Conservation (phyloP, 331 rosid genomes). For the Stylosanthes scabra region DNA sequence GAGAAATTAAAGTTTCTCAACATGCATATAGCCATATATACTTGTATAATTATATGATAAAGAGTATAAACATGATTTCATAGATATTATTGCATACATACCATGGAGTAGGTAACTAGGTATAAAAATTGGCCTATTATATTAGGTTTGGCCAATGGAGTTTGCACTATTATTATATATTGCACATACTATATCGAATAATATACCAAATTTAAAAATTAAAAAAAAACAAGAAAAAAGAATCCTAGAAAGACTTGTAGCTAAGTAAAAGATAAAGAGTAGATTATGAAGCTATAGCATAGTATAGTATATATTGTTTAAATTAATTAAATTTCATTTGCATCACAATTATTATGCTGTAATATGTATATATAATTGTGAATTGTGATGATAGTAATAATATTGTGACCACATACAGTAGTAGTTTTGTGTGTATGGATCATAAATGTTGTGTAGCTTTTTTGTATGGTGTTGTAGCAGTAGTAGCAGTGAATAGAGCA, state of each 20-base stretch:
- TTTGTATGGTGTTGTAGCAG: background rate
- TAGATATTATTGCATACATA: background rate
- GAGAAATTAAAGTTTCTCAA: background rate
- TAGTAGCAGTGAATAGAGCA: background rate
- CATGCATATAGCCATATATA: background rate
- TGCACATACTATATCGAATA: background rate
- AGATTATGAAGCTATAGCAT: too few relatives aligned
- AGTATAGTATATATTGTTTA: too few relatives aligned
- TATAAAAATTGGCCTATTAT: constrained; percentile 1
- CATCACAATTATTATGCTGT: too few relatives aligned
- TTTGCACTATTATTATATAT: background rate
- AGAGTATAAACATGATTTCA: constrained; percentile 7
- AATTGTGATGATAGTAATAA: too few relatives aligned
- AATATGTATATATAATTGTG: too few relatives aligned
- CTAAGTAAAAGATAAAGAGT: background rate
- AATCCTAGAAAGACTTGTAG: background rate
- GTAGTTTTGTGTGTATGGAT: too few relatives aligned
- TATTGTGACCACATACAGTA: too few relatives aligned
- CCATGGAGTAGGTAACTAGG: constrained; percentile 22
- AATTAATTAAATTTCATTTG: too few relatives aligned
- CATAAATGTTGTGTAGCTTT: too few relatives aligned
- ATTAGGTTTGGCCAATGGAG: background rate
- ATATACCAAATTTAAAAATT: background rate
- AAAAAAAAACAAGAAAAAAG: background rate
- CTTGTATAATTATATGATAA: constrained; percentile 6